phyloP scores from a whole-genome alignment of 768 basidiomycete species.

The Calocybe gangraenosa region DNA sequence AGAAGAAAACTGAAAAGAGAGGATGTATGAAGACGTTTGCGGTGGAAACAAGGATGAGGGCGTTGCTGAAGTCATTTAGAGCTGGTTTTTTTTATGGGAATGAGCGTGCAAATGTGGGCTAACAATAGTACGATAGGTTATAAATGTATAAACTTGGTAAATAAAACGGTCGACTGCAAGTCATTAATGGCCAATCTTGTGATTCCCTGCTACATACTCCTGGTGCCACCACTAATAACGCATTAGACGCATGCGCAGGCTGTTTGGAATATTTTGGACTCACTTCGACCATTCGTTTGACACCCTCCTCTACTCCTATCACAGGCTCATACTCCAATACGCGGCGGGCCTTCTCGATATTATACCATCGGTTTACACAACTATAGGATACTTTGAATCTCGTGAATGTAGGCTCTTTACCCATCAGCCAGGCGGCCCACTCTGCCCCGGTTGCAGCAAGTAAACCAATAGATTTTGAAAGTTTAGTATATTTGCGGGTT shows the following conservation, averaged over 20 bases:
- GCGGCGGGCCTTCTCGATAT: conserved; percentile 89
- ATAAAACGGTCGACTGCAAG: neutral
- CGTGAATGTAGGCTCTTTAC: conserved; percentile 84
- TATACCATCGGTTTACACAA: conserved; percentile 81
- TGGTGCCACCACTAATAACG: conserved; percentile 48
- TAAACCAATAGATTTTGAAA: conserved; percentile 66
- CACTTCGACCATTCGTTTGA: conserved; percentile 74
- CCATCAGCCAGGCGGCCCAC: conserved; percentile 64
- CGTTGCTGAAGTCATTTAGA: conserved; percentile 10
- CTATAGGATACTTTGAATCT: conserved; percentile 78
- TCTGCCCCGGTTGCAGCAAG: conserved; percentile 70
- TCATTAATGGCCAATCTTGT: conserved; percentile 33
- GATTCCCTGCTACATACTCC: conserved; percentile 34
- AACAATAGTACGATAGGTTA: no score
- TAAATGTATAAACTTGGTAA: no score
- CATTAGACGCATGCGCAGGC: no score
- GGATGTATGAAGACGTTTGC: conserved; percentile 46
- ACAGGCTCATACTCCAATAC: conserved; percentile 93
- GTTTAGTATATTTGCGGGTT: conserved; percentile 31
- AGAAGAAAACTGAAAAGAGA: conserved; percentile 76
- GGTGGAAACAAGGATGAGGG: conserved; percentile 44
- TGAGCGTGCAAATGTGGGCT: no score
- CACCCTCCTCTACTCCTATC: conserved; percentile 84
- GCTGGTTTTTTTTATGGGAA: no score
- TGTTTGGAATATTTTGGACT: no score